Percentiles rank a stretch among this genome's conserved stretches.
phyloP scores from a whole-genome alignment of 805 yeast genomes.

The Candida coquimbonensis region DNA sequence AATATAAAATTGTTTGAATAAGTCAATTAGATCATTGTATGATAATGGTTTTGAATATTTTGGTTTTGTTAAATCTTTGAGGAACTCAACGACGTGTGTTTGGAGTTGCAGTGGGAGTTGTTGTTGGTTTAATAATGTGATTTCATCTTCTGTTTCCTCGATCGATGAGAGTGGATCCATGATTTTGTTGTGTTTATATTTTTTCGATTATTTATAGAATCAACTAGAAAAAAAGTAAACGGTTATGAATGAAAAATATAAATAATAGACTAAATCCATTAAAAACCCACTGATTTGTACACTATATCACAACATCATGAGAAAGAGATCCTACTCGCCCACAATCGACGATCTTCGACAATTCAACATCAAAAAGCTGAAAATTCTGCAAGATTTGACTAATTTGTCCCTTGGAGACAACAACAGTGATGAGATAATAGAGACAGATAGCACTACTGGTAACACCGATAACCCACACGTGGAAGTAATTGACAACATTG shows the following conservation, averaged over 20 bases:
- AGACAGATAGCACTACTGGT: not conserved
- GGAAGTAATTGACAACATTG: conserved; percentile 10
- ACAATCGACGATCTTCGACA: conserved; percentile 17
- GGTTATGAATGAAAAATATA: too few species aligned
- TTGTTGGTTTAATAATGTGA: not conserved
- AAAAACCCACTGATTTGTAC: too few species aligned
- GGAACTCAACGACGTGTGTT: conserved; percentile 9
- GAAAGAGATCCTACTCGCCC: conserved; percentile 13
- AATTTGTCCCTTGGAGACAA: conserved; percentile 16
- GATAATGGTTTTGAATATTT: conserved; percentile 18
- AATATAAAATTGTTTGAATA: conserved; percentile 18
- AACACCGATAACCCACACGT: not conserved
- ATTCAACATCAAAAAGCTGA: conserved; percentile 27
- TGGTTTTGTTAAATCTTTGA: conserved; percentile 17
- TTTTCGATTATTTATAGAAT: not conserved
- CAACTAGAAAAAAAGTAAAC: not conserved
- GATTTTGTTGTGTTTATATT: not conserved
- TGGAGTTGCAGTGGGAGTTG: conserved; percentile 10
- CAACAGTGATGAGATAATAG: not conserved
- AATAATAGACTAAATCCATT: too few species aligned
- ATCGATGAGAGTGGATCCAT: too few species aligned
- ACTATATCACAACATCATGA: not conserved
- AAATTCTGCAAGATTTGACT: conserved; percentile 26
- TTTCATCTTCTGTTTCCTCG: not conserved
- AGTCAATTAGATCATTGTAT: conserved; percentile 9